These are phyloP conservation scores for Candida alai DNA, from an alignment of 805 yeast genomes.

Conservation along the genomic window DNA sequence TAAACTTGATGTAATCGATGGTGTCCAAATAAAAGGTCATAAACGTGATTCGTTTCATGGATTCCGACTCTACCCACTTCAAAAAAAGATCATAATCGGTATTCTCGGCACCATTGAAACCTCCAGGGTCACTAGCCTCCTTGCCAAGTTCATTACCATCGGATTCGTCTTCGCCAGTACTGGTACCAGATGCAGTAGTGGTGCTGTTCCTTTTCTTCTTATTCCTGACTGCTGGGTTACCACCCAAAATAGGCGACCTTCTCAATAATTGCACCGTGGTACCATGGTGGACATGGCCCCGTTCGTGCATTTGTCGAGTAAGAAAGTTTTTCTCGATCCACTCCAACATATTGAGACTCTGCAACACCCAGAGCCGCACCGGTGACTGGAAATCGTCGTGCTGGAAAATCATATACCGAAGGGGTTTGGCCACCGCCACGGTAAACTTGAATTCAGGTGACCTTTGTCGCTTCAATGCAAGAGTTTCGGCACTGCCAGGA, in stretches of 20 bases:
- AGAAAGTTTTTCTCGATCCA: slow-evolving; percentile 75
- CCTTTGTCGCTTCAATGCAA: slow-evolving; percentile 12
- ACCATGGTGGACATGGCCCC: slow-evolving; percentile 85
- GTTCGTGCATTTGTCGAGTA: slow-evolving; percentile 66
- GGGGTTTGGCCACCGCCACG: slow-evolving; percentile 48
- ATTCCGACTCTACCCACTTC: slow-evolving; percentile 78
- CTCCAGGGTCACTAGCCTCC: slow-evolving; percentile 1
- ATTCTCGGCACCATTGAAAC: slow-evolving; percentile 12
- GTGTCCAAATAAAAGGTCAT: slow-evolving; percentile 82
- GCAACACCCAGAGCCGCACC: slow-evolving; percentile 71
- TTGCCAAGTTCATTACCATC: not conserved
- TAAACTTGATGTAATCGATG: slow-evolving; percentile 71
- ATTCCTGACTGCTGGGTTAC: slow-evolving; percentile 47
- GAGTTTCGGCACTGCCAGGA: slow-evolving; percentile 8
- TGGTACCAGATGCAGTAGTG: slow-evolving; percentile 20
- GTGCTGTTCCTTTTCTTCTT: slow-evolving; percentile 16
- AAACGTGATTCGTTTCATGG: slow-evolving; percentile 71
- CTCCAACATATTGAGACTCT: slow-evolving; percentile 69
- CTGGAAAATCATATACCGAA: slow-evolving; percentile 68
- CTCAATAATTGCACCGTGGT: slow-evolving; percentile 75
- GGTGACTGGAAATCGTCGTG: slow-evolving; percentile 75
- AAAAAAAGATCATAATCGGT: slow-evolving; percentile 40
- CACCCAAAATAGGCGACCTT: slow-evolving; percentile 73
- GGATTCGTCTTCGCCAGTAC: slow-evolving; percentile 28
- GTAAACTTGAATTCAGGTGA: slow-evolving; percentile 42